A percentile compares a stretch with the other conserved stretches of the same genome.
Evolutionary conservation across 345 rosid genomes (phyloP).

Genomic region (Excoecaria cochinchinensis): DNA sequence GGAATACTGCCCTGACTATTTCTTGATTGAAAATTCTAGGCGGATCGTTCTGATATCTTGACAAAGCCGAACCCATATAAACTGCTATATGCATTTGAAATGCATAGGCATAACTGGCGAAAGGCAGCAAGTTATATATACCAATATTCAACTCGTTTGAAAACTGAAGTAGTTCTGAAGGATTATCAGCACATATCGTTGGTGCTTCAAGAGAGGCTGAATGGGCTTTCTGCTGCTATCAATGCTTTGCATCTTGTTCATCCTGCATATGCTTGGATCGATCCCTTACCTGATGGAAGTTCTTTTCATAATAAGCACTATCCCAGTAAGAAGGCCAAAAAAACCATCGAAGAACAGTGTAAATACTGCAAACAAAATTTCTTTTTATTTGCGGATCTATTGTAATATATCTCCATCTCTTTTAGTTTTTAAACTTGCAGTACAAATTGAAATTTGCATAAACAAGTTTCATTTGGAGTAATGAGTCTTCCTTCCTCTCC

Average conservation of each 20-base stretch:
- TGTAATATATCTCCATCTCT: not conserved
- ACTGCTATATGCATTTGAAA: conserved; percentile 91
- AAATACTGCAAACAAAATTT: conserved; percentile 19
- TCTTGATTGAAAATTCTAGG: conserved; percentile 49
- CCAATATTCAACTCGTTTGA: conserved; percentile 68
- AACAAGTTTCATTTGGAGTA: not conserved
- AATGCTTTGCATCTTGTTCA: conserved; percentile 83
- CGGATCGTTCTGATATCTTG: conserved; percentile 71
- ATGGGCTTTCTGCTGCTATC: conserved; percentile 85
- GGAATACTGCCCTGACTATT: conserved; percentile 10
- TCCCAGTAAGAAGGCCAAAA: conserved; percentile 80
- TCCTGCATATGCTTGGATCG: conserved; percentile 88
- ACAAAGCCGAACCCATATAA: conserved; percentile 81
- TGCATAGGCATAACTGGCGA: conserved; percentile 90
- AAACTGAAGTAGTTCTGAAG: conserved; percentile 53
- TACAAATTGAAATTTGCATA: too few relatives aligned
- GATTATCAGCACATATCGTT: conserved; percentile 56
- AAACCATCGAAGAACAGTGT: conserved; percentile 51
- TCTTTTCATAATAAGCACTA: conserved; percentile 37
- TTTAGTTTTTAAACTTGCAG: not conserved
- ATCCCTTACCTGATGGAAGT: conserved; percentile 49
- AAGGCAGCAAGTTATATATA: conserved; percentile 88
- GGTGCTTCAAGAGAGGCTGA: conserved; percentile 76
- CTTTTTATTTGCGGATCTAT: not conserved
- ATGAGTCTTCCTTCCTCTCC: not conserved